A percentile compares a stretch with the other conserved stretches of the same genome.
phyloP scores from a whole-genome alignment of 331 rosid genomes.

The Acacia concinna region DNA sequence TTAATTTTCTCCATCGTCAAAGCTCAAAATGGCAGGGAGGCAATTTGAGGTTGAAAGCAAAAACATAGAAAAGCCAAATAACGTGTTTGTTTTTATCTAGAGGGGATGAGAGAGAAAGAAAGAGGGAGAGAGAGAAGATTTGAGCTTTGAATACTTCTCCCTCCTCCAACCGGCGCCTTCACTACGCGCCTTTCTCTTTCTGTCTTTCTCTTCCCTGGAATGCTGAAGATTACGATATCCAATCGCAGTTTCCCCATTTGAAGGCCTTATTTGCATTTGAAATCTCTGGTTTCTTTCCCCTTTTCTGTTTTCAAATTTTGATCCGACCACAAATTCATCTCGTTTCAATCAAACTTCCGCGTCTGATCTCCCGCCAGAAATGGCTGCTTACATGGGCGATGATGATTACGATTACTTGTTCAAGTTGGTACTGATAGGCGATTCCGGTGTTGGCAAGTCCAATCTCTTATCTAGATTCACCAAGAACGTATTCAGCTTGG shows the following conservation, averaged over 20 bases:
- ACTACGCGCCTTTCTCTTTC: conserved; percentile 16
- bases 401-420: conserved; percentile 79
- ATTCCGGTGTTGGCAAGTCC: conserved; percentile 83
- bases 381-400: conserved; percentile 79
- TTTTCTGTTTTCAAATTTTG: background rate
- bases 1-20: conserved; percentile 13
- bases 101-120: background rate
- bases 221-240: conserved; percentile 28
- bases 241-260: background rate
- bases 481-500: conserved; percentile 73
- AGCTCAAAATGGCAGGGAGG: background rate
- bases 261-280: conserved; percentile 2
- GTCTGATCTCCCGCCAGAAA: conserved; percentile 22
- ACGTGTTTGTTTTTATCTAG: background rate
- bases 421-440: conserved; percentile 83
- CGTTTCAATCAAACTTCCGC: background rate
- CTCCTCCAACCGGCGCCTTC: conserved; percentile 34
- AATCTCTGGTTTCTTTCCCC: background rate
- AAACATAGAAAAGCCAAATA: conserved; percentile 11
- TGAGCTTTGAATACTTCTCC: conserved; percentile 51
- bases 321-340: conserved; percentile 1
- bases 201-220: conserved; percentile 6
- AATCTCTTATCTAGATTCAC: conserved; percentile 80
- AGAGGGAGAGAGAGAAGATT: background rate
- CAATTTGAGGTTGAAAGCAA: background rate